Conservation (phyloP, 1,139 yeast species). For the Taiozyma sp. region DNA sequence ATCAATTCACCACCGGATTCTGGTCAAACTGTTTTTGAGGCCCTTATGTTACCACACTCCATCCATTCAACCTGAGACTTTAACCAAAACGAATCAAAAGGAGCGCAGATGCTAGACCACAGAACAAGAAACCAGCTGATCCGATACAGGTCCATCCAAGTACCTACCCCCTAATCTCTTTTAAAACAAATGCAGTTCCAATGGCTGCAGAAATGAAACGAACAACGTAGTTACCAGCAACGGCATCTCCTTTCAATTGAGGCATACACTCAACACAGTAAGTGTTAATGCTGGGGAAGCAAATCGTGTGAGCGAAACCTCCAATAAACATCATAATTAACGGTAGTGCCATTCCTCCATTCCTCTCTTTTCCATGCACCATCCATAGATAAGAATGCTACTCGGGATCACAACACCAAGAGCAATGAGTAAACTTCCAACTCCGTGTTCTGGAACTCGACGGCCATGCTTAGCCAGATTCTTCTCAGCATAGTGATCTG, state of each 20-base stretch:
- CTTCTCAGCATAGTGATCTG: slow-evolving; percentile 40
- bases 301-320: slow-evolving; percentile 44
- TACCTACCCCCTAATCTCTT: slow-evolving; percentile 41
- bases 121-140: slow-evolving; percentile 18
- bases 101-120: slow-evolving; percentile 5
- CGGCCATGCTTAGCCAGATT: slow-evolving; percentile 37
- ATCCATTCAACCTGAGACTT: neutral
- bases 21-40: neutral
- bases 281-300: slow-evolving; percentile 46
- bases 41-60: neutral
- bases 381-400: slow-evolving; percentile 43
- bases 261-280: slow-evolving; percentile 55
- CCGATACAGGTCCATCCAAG: slow-evolving; percentile 47
- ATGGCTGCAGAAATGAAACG: slow-evolving; percentile 46
- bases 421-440: slow-evolving; percentile 35
- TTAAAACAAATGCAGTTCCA: slow-evolving; percentile 42
- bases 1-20: neutral
- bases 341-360: slow-evolving; percentile 52
- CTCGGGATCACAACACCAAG: slow-evolving; percentile 37
- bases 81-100: neutral
- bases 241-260: slow-evolving; percentile 44
- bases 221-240: slow-evolving; percentile 45
- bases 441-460: slow-evolving; percentile 47
- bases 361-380: slow-evolving; percentile 39
- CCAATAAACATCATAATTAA: slow-evolving; percentile 40